A percentile compares a stretch with the other conserved stretches of the same genome.
Evolutionary conservation across 345 rosid genomes (phyloP).

Genomic region (Moricandia moricandioides): DNA sequence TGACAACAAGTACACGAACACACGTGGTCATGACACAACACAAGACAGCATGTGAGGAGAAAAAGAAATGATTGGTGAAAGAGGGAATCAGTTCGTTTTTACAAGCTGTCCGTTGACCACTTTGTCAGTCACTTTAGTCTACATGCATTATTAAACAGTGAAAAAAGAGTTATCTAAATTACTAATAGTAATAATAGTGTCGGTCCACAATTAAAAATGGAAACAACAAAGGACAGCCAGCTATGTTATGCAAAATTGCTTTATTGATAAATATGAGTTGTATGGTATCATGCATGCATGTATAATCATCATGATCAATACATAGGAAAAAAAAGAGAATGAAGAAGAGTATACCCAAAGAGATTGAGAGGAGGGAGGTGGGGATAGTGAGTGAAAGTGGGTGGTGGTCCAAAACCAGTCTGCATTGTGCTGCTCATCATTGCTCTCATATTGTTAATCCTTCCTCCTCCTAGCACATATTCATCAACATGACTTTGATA

Average conservation of each 20-base stretch:
- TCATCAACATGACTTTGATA: neutral
- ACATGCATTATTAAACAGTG: neutral
- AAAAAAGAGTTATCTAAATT: neutral
- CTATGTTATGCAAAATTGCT: slow-evolving; percentile 26
- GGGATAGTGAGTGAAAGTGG: slow-evolving; percentile 85
- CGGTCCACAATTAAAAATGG: slow-evolving; percentile 30
- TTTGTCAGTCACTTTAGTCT: slow-evolving; percentile 23
- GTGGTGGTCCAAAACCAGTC: slow-evolving; percentile 64
- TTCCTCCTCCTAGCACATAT: slow-evolving; percentile 49
- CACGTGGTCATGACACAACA: slow-evolving; percentile 34
- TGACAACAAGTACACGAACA: slow-evolving; percentile 24
- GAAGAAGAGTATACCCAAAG: slow-evolving; percentile 48
- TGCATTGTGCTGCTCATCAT: slow-evolving; percentile 62
- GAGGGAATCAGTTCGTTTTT: slow-evolving; percentile 30
- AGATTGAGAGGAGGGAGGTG: slow-evolving; percentile 78
- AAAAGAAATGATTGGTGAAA: slow-evolving; percentile 28
- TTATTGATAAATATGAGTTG: slow-evolving; percentile 19
- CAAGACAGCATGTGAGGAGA: slow-evolving; percentile 32
- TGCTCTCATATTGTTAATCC: slow-evolving; percentile 59
- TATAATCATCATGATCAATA: slow-evolving; percentile 11
- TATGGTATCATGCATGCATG: slow-evolving; percentile 24
- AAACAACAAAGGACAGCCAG: slow-evolving; percentile 36
- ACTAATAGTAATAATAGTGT: slow-evolving; percentile 23
- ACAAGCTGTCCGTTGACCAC: slow-evolving; percentile 43
- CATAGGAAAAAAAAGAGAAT: neutral